phyloP scores from a whole-genome alignment of 495 filamentous ascomycete species.

The Podospora pseudocomata region DNA sequence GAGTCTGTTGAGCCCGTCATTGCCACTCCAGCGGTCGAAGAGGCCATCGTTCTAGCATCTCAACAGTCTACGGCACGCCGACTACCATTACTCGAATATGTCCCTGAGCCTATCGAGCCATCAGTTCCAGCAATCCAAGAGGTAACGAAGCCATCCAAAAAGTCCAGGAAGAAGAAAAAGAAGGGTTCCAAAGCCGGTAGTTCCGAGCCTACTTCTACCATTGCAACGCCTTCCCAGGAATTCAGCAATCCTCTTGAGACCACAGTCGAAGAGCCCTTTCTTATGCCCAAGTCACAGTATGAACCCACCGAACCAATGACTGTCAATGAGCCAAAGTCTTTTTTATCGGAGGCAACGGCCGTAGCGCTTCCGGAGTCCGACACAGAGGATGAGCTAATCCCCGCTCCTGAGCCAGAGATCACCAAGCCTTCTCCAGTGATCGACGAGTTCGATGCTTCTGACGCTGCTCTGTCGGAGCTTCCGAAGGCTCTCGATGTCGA shows the following conservation, averaged over 20 bases:
- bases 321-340: not conserved
- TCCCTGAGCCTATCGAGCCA: slow-evolving; percentile 3
- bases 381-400: not conserved
- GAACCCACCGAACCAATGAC: not conserved
- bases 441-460: not conserved
- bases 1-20: not conserved
- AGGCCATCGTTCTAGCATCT: not conserved
- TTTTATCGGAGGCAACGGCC: not conserved
- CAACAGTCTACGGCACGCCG: not conserved
- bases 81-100: not conserved
- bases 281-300: not conserved
- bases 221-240: slow-evolving; percentile 18
- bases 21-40: not conserved
- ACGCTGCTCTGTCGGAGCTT: not conserved
- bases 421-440: not conserved
- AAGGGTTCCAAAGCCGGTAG: slow-evolving; percentile 22
- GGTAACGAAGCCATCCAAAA: slow-evolving; percentile 20
- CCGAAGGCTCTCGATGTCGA: not conserved
- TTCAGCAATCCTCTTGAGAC: slow-evolving; percentile 9
- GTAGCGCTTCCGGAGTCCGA: slow-evolving; percentile 4
- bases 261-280: slow-evolving; percentile 7
- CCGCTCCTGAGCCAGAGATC: not conserved
- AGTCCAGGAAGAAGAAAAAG: slow-evolving; percentile 29
- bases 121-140: slow-evolving; percentile 1
- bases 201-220: slow-evolving; percentile 19